Evolutionary conservation across 306 rosid genomes (phyloP), one percentile per base, ranked within the genome.

Genomic region (Vicia faba): DNA sequence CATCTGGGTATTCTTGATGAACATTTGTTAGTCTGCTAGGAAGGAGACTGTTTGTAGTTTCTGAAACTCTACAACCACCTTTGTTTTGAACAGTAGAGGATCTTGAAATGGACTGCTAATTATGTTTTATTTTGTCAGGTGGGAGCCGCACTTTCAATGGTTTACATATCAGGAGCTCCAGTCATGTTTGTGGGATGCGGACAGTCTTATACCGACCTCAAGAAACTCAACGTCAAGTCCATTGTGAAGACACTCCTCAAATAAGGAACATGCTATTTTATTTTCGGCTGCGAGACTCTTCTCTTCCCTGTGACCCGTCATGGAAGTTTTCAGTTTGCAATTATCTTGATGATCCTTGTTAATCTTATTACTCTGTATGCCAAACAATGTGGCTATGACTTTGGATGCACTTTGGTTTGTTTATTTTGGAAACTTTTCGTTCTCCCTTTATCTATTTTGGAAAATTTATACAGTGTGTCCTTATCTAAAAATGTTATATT

Each of bases 161-260:
- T 95, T 50, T 95, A 95, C 81, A 80, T 95, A 67, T 90, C 99
- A 4, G 99, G 99, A 70, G 89, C 99, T 43, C 99, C 99, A 0
- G 96, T 95, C 41, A 95, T 95, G 99, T 95, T 95, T 33, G 99
- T 95, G 25, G 99, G 99, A 6, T 95, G 99, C 23, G 99, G 99
- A 60, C 99, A 95, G 84, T 90, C 99, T 5, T 90, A 95, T 45
- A 90, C 97, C 0, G 99, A 95, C 80, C 96, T 95, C 51, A 95
- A 86, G 85, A 95, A 95, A 81, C 99, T 90, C 65, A 95, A 95
- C 28, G 96, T 86, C 60, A 95, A 95, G 71, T 95, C 96, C 3
- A 88, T 95, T 20, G 91, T 85, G 73, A 90, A 88, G 88, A 95
- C 99, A 0, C 99, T 95, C 70, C 89, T 87, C 38, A 86, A 88